Percentiles rank a stretch among this genome's conserved stretches.
These are phyloP conservation scores for Metschnikowia arizonensis DNA, from an alignment of 805 yeast genomes.

Conservation along the genomic window DNA sequence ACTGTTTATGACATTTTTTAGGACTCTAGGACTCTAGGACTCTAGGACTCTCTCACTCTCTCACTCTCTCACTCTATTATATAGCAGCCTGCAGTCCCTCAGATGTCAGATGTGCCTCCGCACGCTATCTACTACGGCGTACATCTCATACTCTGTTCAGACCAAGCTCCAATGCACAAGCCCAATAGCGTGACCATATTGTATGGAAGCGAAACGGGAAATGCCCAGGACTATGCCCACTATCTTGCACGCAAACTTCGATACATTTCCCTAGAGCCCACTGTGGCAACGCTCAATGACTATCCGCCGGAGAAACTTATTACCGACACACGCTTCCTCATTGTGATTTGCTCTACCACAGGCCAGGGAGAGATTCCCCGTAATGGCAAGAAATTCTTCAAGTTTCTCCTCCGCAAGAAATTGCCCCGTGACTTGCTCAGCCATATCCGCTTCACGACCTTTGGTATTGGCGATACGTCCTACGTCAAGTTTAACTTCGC, in stretches of 20 bases:
- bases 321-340: constrained; percentile 42
- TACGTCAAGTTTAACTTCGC: constrained; percentile 88
- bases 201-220: constrained; percentile 93
- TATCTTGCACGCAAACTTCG: constrained; percentile 53
- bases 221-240: constrained; percentile 78
- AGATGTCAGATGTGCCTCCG: background rate
- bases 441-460: constrained; percentile 61
- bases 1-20: too few relatives aligned
- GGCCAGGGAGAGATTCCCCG: constrained; percentile 94
- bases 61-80: too few relatives aligned
- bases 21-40: too few relatives aligned
- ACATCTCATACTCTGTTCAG: background rate
- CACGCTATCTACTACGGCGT: background rate
- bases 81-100: too few relatives aligned
- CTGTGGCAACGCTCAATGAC: constrained; percentile 53
- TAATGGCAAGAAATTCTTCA: constrained; percentile 72
- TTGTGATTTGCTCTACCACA: constrained; percentile 78
- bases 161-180: background rate
- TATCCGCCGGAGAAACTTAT: constrained; percentile 53
- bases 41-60: too few relatives aligned
- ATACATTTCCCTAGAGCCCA: constrained; percentile 48
- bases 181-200: constrained; percentile 49
- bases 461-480: constrained; percentile 93
- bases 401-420: constrained; percentile 60
- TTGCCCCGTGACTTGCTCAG: constrained; percentile 56